A percentile compares a stretch with the other conserved stretches of the same genome.
phyloP scores from a whole-genome alignment of 2,329 filamentous ascomycete species.

The Furcasterigmium furcatum region DNA sequence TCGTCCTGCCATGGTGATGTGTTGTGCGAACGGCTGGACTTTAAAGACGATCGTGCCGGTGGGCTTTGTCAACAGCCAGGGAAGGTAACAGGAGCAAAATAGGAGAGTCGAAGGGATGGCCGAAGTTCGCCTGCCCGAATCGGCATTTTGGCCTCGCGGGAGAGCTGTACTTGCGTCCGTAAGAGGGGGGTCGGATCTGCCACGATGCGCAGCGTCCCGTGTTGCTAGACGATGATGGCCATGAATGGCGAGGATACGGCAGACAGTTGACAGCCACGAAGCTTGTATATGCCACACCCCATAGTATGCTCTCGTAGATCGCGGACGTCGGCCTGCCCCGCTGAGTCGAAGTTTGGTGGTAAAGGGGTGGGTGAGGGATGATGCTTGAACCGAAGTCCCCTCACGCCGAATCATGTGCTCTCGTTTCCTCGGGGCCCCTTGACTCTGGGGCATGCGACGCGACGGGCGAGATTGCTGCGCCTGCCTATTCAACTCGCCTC shows the following conservation, averaged over 20 bases:
- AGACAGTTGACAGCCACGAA: not conserved
- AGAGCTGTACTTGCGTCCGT: not conserved
- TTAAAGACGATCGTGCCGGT: not conserved
- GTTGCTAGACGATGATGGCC: not conserved
- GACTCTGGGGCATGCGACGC: too few relatives aligned
- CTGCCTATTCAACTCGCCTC: too few relatives aligned
- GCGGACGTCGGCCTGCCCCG: not conserved
- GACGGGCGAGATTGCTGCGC: too few relatives aligned
- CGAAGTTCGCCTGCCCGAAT: not conserved
- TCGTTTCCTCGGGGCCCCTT: not conserved
- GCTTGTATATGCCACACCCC: not conserved
- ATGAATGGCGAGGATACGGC: not conserved
- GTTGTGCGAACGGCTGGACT: not conserved
- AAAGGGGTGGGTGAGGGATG: not conserved
- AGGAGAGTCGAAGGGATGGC: not conserved
- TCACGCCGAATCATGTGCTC: conserved; percentile 11
- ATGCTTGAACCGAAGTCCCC: conserved; percentile 10
- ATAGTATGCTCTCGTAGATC: not conserved
- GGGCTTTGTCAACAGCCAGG: too few relatives aligned
- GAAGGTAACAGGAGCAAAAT: too few relatives aligned
- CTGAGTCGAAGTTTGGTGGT: not conserved
- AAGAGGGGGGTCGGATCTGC: not conserved
- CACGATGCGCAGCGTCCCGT: not conserved
- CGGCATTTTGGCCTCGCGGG: not conserved
- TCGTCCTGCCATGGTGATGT: not conserved